phyloP scores from a whole-genome alignment of 345 rosid genomes.

The Viola odorata region DNA sequence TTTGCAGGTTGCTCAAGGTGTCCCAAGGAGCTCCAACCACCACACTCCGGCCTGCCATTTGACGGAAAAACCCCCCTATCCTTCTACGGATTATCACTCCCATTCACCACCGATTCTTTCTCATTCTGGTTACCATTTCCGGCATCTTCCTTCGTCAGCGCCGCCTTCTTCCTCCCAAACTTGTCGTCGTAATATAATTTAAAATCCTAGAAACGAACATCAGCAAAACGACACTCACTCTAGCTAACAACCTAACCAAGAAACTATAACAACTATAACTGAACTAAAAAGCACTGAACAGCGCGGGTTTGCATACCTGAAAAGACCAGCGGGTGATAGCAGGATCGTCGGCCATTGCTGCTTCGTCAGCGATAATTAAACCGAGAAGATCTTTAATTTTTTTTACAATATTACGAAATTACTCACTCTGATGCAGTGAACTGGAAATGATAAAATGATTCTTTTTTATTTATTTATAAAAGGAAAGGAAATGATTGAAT shows the following conservation, averaged over 20 bases:
- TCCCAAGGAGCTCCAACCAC: too few relatives aligned
- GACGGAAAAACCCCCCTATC: too few relatives aligned
- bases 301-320: slow-evolving; percentile 40
- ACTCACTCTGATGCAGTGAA: too few relatives aligned
- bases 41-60: too few relatives aligned
- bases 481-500: too few relatives aligned
- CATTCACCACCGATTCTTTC: slow-evolving; percentile 31
- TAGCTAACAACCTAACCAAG: neutral
- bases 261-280: neutral
- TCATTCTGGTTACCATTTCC: slow-evolving; percentile 11
- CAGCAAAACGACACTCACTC: slow-evolving; percentile 20
- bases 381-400: neutral
- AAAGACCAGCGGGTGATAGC: slow-evolving; percentile 80
- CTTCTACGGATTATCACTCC: neutral
- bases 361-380: neutral
- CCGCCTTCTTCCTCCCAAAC: slow-evolving; percentile 85
- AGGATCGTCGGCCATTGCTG: slow-evolving; percentile 64
- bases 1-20: too few relatives aligned
- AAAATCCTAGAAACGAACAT: slow-evolving; percentile 54
- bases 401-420: too few relatives aligned
- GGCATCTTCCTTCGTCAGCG: slow-evolving; percentile 34
- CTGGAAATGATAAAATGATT: too few relatives aligned
- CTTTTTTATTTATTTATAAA: too few relatives aligned
- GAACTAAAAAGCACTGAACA: neutral
- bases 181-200: slow-evolving; percentile 67